Percentiles rank a stretch among this genome's conserved stretches.
phyloP scores from a whole-genome alignment of 768 basidiomycete species.

The Glaciozyma martinii region DNA sequence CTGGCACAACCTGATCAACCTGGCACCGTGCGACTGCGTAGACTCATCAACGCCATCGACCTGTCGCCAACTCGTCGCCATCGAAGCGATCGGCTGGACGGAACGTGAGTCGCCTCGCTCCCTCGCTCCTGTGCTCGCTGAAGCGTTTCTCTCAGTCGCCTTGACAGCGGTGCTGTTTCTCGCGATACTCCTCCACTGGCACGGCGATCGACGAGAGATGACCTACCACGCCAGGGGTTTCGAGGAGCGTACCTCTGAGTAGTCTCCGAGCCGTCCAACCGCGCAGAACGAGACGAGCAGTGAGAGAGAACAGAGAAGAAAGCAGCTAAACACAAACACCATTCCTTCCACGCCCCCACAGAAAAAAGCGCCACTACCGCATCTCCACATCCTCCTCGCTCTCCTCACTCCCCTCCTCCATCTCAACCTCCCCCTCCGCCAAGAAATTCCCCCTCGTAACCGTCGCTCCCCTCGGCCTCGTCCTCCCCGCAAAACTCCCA shows the following conservation, averaged over 20 bases:
- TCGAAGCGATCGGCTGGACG: neutral
- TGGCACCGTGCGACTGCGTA: neutral
- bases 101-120: neutral
- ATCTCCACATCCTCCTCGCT: slow-evolving; percentile 8
- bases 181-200: slow-evolving; percentile 51
- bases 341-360: too few relatives aligned
- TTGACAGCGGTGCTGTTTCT: slow-evolving; percentile 60
- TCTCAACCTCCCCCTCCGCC: neutral
- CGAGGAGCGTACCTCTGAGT: too few relatives aligned
- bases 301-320: too few relatives aligned
- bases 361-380: too few relatives aligned
- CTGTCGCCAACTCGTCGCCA: neutral
- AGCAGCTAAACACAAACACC: too few relatives aligned
- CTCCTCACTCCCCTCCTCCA: neutral
- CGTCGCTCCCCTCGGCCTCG: slow-evolving; percentile 1
- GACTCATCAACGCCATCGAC: neutral
- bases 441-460: slow-evolving; percentile 9
- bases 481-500: neutral
- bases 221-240: neutral
- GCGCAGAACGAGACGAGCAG: too few relatives aligned
- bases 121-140: neutral
- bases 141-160: slow-evolving; percentile 42
- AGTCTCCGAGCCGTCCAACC: too few relatives aligned
- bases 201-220: slow-evolving; percentile 26
- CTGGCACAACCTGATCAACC: neutral